A percentile compares a stretch with the other conserved stretches of the same genome.
Conservation (phyloP, 495 filamentous ascomycete species). For the Xylaria venustula region DNA sequence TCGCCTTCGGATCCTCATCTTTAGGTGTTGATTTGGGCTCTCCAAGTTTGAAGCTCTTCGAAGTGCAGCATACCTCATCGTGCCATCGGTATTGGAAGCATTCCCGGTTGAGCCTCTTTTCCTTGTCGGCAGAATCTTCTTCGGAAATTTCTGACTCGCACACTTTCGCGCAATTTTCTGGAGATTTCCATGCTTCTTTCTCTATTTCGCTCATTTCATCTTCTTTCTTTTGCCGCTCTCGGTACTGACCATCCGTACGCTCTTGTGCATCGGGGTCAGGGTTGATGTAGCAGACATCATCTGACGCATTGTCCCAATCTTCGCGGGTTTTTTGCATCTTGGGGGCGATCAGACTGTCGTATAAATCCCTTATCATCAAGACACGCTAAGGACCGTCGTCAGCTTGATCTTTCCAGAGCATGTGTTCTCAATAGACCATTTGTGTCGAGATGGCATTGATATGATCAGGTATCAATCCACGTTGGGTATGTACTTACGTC, state of each 20-base stretch:
- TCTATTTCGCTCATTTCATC: slow-evolving; percentile 36
- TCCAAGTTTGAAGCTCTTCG: slow-evolving; percentile 33
- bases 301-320: slow-evolving; percentile 47
- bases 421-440: neutral
- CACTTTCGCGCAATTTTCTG: slow-evolving; percentile 39
- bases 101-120: slow-evolving; percentile 26
- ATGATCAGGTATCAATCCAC: neutral
- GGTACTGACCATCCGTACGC: slow-evolving; percentile 13
- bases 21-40: slow-evolving; percentile 26
- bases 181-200: slow-evolving; percentile 35
- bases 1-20: slow-evolving; percentile 15
- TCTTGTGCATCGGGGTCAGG: slow-evolving; percentile 29
- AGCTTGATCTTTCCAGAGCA: neutral
- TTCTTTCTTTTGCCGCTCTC: slow-evolving; percentile 29
- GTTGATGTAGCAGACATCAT: slow-evolving; percentile 36
- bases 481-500: slow-evolving; percentile 22
- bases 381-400: slow-evolving; percentile 16
- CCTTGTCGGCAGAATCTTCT: slow-evolving; percentile 28
- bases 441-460: neutral
- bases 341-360: slow-evolving; percentile 35
- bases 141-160: slow-evolving; percentile 33
- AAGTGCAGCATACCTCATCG: slow-evolving; percentile 33
- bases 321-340: slow-evolving; percentile 32
- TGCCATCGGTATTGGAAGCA: slow-evolving; percentile 40
- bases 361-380: slow-evolving; percentile 42